These are phyloP conservation scores for Paraphoma sp. DNA, from an alignment of 2,329 filamentous ascomycete genomes.

Conservation along the genomic window DNA sequence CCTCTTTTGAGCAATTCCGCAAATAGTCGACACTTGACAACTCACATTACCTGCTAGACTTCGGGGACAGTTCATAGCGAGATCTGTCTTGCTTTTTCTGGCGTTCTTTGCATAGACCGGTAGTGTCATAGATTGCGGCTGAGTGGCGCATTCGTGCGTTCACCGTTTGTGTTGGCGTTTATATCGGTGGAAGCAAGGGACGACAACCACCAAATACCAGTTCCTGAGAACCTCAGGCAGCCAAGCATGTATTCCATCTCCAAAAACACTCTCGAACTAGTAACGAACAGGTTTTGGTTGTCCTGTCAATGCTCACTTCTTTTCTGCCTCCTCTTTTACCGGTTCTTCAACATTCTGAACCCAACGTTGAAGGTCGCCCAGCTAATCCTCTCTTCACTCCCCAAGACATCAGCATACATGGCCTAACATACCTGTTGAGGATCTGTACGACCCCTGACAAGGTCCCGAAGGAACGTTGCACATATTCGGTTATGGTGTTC, in stretches of 20 bases:
- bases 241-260: neutral
- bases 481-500: neutral
- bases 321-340: neutral
- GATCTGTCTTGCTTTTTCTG: constrained; percentile 4
- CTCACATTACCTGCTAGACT: neutral
- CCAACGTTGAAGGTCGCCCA: too few relatives aligned
- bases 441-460: neutral
- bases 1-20: too few relatives aligned
- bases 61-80: neutral
- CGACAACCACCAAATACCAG: neutral
- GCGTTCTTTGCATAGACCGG: constrained; percentile 10
- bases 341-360: neutral
- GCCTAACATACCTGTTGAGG: neutral
- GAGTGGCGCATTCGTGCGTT: constrained; percentile 1
- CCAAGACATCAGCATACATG: too few relatives aligned
- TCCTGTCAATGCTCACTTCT: too few relatives aligned
- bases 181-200: constrained; percentile 14
- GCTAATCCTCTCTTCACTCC: too few relatives aligned
- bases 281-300: too few relatives aligned
- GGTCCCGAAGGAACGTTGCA: neutral
- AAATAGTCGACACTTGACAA: too few relatives aligned
- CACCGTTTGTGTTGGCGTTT: neutral
- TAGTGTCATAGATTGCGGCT: constrained; percentile 4
- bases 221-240: neutral
- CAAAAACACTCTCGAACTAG: too few relatives aligned